Evolutionary conservation across 2,329 filamentous ascomycete species (phyloP), one percentile per base, ranked within the genome.

Genomic region (Fusarium scirpi): DNA sequence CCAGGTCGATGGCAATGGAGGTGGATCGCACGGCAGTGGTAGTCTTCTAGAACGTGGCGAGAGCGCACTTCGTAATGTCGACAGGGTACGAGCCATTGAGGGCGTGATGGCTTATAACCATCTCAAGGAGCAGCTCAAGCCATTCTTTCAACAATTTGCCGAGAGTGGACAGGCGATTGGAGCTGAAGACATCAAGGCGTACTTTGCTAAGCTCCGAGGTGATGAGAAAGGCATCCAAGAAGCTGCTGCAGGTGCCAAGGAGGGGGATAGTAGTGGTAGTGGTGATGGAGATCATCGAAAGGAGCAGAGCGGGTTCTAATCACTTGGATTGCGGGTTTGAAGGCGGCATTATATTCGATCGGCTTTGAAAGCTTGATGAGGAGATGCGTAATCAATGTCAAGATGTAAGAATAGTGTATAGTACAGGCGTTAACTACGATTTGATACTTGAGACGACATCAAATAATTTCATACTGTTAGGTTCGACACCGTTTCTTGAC

Each of bases 81-180:
- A 99, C 78, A 92, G 96, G 4, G 95, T 98, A 10, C 87, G 91
- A 16, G 96, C 96, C 7, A 97, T 99, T 59, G 93, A 99, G 79
- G 96, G 96, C 18, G 95, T 97, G 47, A 98, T 98, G 94, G 95
- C 94, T 1, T 99, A 98, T 81, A 98, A 98, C 76, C 92, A 97
- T 76, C 87, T 99, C 65, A 96, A 97, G 77, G 94, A 98, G 77
- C 94, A 95, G 78, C 89, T 99, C n/a, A 97, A 95, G 84, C 91
- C 91, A 0, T 98, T 99, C 79, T 89, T 99, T 76, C 90, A 94
- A 81, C 92, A 97, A 45, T 99, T 97, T 78, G 96, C 96, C 1
- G 94, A 98, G 78, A 97, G 91, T 68, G 95, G 95, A 2, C 85
- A 92, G 79, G 90, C 93, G 0, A 94, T 99, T 24, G 91, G 94